phyloP scores from a whole-genome alignment of 1,139 yeast genomes.

The Pichia sp. region DNA sequence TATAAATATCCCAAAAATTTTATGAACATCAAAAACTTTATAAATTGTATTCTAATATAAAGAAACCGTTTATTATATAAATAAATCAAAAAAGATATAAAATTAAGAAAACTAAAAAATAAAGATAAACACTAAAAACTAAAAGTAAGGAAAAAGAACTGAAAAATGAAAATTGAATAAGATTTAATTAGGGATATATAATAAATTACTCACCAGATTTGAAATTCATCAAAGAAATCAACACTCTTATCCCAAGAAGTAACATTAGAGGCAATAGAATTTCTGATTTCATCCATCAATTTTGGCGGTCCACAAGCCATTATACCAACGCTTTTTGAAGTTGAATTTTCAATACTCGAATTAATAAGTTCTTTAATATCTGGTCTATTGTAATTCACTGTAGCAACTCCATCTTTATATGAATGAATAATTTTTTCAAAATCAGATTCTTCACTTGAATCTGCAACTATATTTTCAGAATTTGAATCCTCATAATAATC shows the following conservation, averaged over 20 bases:
- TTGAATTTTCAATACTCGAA: conserved; percentile 31
- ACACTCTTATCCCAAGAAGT: conserved; percentile 16
- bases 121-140: not conserved
- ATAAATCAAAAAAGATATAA: no score
- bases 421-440: not conserved
- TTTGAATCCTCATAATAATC: conserved; percentile 1
- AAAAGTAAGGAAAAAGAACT: not conserved
- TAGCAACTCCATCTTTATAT: conserved; percentile 1
- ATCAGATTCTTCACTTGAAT: conserved; percentile 3
- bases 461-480: conserved; percentile 6
- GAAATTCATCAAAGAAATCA: conserved; percentile 24
- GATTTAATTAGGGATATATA: no score
- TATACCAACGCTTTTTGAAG: conserved; percentile 33
- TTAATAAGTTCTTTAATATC: conserved; percentile 32
- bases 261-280: conserved; percentile 13
- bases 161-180: not conserved
- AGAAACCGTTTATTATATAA: no score
- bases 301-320: conserved; percentile 43
- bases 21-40: no score
- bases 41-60: no score
- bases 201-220: conserved; percentile 16
- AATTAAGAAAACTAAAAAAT: no score
- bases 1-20: no score
- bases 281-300: conserved; percentile 33
- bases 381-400: conserved; percentile 39